Conservation (phyloP, 768 basidiomycete species). For the Mycena filopes region DNA sequence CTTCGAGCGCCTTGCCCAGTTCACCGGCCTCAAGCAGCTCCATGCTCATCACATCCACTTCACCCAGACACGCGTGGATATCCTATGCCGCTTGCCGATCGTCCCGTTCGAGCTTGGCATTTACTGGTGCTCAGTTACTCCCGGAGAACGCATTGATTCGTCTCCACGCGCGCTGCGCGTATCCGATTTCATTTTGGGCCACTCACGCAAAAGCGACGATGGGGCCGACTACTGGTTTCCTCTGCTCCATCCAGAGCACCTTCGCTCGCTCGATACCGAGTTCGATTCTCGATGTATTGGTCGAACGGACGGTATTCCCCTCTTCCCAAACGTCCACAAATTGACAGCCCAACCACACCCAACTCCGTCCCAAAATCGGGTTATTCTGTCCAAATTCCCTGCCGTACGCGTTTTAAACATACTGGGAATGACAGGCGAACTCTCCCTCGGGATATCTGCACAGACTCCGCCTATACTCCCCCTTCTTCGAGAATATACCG, state of each 20-base stretch:
- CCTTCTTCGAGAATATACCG: not conserved
- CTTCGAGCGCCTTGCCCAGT: not conserved
- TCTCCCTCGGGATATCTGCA: too few species aligned
- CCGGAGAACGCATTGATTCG: not conserved
- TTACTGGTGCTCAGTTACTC: not conserved
- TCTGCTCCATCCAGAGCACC: constrained; percentile 6
- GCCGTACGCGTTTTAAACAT: not conserved
- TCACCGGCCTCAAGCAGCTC: constrained; percentile 2
- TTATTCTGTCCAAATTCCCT: constrained; percentile 11
- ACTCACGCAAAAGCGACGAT: not conserved
- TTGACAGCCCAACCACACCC: not conserved
- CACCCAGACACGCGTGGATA: constrained; percentile 6
- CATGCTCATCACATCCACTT: not conserved
- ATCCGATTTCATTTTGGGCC: not conserved
- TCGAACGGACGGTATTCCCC: not conserved
- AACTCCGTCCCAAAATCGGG: not conserved
- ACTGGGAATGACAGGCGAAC: not conserved
- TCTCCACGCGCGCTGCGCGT: not conserved
- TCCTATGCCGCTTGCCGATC: not conserved
- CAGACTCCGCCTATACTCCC: not conserved
- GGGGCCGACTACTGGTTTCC: not conserved
- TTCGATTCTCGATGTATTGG: not conserved
- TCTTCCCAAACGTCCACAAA: constrained; percentile 3
- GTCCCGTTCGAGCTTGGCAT: not conserved
- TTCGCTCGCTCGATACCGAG: not conserved